phyloP scores from a whole-genome alignment of 176 grass and related monocot species.

The Alloteropsis semialata region DNA sequence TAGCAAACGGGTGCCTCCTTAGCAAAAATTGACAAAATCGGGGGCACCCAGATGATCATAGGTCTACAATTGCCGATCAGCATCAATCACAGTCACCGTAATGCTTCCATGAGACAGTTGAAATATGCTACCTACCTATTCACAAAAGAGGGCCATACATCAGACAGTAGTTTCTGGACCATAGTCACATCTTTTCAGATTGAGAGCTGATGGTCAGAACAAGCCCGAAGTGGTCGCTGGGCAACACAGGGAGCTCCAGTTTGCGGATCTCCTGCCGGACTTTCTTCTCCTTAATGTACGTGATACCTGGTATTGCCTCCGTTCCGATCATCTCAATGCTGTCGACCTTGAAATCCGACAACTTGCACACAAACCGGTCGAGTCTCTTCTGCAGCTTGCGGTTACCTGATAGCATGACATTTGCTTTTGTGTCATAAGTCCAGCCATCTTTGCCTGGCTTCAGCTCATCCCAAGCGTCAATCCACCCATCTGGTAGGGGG shows the following conservation, averaged over 20 bases:
- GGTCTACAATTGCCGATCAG: background rate
- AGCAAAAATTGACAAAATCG: background rate
- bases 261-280: conserved; percentile 40
- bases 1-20: background rate
- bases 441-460: conserved; percentile 67
- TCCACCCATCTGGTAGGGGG: conserved; percentile 60
- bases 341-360: conserved; percentile 59
- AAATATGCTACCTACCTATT: conserved; percentile 3
- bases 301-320: conserved; percentile 59
- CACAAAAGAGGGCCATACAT: conserved; percentile 22
- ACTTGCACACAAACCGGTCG: conserved; percentile 60
- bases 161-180: conserved; percentile 32
- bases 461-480: conserved; percentile 67
- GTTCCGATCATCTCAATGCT: conserved; percentile 77
- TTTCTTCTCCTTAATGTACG: conserved; percentile 70
- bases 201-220: conserved; percentile 45
- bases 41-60: background rate
- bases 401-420: conserved; percentile 64
- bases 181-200: conserved; percentile 45
- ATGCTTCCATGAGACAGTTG: background rate
- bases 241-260: conserved; percentile 65
- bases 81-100: background rate
- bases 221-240: conserved; percentile 86
- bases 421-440: conserved; percentile 79
- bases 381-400: conserved; percentile 71